Evolutionary conservation across 1,284 basidiomycete genomes (phyloP), one percentile per base, ranked within the genome.

Genomic region (Apiotrichum veenhuisii): DNA sequence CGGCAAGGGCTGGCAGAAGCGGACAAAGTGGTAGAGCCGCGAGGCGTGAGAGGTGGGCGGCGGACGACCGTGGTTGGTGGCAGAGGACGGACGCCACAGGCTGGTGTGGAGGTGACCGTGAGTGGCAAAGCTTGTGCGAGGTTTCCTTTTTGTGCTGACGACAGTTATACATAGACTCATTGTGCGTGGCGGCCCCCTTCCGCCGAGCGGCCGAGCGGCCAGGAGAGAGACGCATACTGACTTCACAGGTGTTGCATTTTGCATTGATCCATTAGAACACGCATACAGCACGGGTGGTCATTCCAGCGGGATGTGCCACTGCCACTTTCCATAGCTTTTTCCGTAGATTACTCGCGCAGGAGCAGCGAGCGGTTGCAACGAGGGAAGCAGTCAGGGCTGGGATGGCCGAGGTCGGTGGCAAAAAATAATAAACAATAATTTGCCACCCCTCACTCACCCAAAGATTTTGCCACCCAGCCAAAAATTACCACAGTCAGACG

Each of bases 1-100:
- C 59, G 87, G 86, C 52, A 91, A 88, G 11, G 79, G 89, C 15
- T 83, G 82, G 58, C 83, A 83, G 62, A 89, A 85, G 78, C 82
- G 84, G 61, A 82, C 62, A 23, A 73, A 74, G 67, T 77, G 74
- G 72, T 71, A 66, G 50, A 27, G 27, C n/a, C 20, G 23, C n/a
- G 22, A 18, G 30, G 12, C 22, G 12, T 20, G 33, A 18, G 45
- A 22, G 33, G 30, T 30, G 10, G 18, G 45, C 30, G 52, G 7
- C 12, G 30, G 30, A 22, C 12, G 18, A 12, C n/a, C 27, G 3
- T 20, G 14, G 26, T 17, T 20, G 25, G 15, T 12, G 8, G 43
- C n/a, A 52, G 34, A 17, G 5, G 42, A 34, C 40, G 27, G 30
- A 27, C 18, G 27, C 44, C 7, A n/a, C 20, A 18, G 14, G 37